Evolutionary conservation across 2,329 filamentous ascomycete species (phyloP).

Genomic region (Curvularia hawaiiensis): DNA sequence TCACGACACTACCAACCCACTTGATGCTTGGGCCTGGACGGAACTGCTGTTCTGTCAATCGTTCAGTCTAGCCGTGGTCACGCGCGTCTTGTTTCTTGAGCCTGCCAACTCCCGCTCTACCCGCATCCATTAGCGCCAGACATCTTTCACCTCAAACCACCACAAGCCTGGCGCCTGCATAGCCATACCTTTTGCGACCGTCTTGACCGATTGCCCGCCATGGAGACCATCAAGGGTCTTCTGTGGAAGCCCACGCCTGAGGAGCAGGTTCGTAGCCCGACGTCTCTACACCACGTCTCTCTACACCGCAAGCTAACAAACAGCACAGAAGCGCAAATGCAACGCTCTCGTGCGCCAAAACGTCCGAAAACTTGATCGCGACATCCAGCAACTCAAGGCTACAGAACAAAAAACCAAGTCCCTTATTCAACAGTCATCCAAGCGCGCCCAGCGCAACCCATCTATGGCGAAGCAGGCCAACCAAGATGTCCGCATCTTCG

Average conservation of each 20-base stretch:
- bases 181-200: background rate
- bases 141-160: background rate
- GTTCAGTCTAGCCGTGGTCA: background rate
- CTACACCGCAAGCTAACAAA: slow-evolving; percentile 18
- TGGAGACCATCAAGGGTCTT: slow-evolving; percentile 86
- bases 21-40: background rate
- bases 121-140: slow-evolving; percentile 7
- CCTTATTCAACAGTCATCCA: slow-evolving; percentile 82
- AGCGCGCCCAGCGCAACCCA: slow-evolving; percentile 79
- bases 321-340: slow-evolving; percentile 84
- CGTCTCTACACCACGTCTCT: background rate
- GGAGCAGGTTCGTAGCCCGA: slow-evolving; percentile 70
- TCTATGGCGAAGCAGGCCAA: slow-evolving; percentile 78
- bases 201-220: slow-evolving; percentile 48
- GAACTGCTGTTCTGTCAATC: background rate
- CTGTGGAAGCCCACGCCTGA: slow-evolving; percentile 94
- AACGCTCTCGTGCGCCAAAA: slow-evolving; percentile 88
- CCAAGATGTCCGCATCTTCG: slow-evolving; percentile 85
- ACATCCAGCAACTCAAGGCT: slow-evolving; percentile 78
- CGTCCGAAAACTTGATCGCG: slow-evolving; percentile 91
- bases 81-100: background rate
- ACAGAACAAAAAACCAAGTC: slow-evolving; percentile 77
- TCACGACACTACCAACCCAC: background rate
- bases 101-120: slow-evolving; percentile 7
- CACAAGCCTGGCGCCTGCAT: background rate